phyloP scores from a whole-genome alignment of 2,329 filamentous ascomycete genomes.

The Fusarium euwallaceae region DNA sequence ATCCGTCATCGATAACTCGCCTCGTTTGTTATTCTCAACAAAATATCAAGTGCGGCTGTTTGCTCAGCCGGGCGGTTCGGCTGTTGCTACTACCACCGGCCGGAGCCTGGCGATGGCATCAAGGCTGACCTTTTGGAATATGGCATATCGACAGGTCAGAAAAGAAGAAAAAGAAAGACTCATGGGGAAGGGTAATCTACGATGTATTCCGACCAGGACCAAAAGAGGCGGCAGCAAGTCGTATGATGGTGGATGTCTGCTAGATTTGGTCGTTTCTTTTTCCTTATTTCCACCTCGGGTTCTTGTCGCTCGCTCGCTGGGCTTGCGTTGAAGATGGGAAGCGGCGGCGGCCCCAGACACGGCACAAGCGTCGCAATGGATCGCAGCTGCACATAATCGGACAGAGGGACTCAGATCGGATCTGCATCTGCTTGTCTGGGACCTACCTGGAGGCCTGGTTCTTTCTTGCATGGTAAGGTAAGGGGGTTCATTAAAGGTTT shows the following conservation, averaged over 20 bases:
- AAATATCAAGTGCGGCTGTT: not conserved
- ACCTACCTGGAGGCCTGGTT: slow-evolving; percentile 9
- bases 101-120: slow-evolving; percentile 13
- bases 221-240: slow-evolving; percentile 19
- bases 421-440: slow-evolving; percentile 33
- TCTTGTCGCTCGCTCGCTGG: not conserved
- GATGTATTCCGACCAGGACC: slow-evolving; percentile 10
- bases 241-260: slow-evolving; percentile 37
- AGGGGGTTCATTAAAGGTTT: slow-evolving; percentile 37
- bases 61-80: slow-evolving; percentile 12
- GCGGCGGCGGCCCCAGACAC: not conserved
- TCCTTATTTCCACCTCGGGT: slow-evolving; percentile 2
- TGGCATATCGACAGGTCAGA: slow-evolving; percentile 7
- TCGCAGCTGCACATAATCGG: slow-evolving; percentile 16
- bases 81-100: slow-evolving; percentile 17
- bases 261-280: slow-evolving; percentile 11
- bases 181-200: slow-evolving; percentile 17
- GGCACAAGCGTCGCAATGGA: slow-evolving; percentile 2
- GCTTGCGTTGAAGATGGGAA: slow-evolving; percentile 6
- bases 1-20: not conserved
- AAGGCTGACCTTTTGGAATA: not conserved
- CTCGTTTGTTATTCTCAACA: slow-evolving; percentile 1
- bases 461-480: slow-evolving; percentile 31
- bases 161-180: not conserved
- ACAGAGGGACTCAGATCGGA: slow-evolving; percentile 30